Base-by-base conservation (phyloP, 208 protist species). In the Naegleria lovaniensis region DNA sequence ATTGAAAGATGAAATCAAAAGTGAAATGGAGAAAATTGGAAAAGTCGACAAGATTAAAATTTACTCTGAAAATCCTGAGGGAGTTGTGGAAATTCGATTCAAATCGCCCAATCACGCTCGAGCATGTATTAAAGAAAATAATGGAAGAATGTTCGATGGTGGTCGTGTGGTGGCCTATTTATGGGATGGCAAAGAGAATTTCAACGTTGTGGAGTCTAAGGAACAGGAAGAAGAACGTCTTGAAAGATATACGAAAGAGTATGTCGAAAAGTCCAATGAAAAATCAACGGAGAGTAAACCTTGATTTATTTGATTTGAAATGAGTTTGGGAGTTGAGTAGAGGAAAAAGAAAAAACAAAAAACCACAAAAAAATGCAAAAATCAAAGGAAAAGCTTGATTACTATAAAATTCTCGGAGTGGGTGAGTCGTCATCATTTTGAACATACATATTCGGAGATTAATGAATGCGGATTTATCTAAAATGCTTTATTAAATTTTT, bases 61-160 rank as follows among this genome's bases (percentile, higher is more conserved):
- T 22, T 87, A 40, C 33, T 15, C 19, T 40, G 40, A 87, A 40
- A 48, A 87, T 87, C 84, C 84, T 55, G 84, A 87, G 6, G 85
- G 85, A 40, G 85, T 89, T 41, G 85, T 89, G 7, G 85, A 55
- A 89, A 40, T 89, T n/a, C 51, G 39, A 41, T 89, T 89, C 25
- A 67, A 75, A 41, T 41, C 39, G 29, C 48, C 48, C 0, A 0
- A 7, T 29, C 2, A 5, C 41, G 85, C 85, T 29, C 3, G 51
- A 67, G 22, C 0, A 25, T 89, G 85, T 67, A n/a, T 89, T 75
- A 89, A 19, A 75, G n/a, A 36, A 40, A 39, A 55, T 33, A 11
- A 89, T 38, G 85, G 85, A 39, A 55, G 85, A 55, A 40, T 40
- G 11, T 89, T 89, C 40, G 85, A 40, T 40, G 85, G 85, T 16